A percentile compares a stretch with the other conserved stretches of the same genome.
Evolutionary conservation across 306 rosid species (phyloP).

Genomic region (Corylus avellana): DNA sequence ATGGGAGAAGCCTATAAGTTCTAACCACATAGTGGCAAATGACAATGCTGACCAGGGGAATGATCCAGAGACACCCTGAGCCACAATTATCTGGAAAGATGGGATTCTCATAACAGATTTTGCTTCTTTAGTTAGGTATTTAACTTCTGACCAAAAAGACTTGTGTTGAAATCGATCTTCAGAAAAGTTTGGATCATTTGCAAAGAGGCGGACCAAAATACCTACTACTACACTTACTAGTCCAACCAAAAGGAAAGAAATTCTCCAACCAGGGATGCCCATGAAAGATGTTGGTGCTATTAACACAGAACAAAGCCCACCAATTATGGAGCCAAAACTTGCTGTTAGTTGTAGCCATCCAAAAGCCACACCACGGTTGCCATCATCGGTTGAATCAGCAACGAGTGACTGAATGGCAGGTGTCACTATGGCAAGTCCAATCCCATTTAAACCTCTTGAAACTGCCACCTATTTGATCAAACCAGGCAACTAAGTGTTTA

Average conservation of each 20-base stretch:
- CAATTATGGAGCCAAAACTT: slow-evolving; percentile 69
- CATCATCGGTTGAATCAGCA: slow-evolving; percentile 78
- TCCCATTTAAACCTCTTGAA: slow-evolving; percentile 89
- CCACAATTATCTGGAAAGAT: slow-evolving; percentile 84
- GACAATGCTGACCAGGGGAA: slow-evolving; percentile 84
- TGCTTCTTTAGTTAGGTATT: slow-evolving; percentile 57
- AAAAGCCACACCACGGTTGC: slow-evolving; percentile 75
- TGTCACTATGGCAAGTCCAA: slow-evolving; percentile 80
- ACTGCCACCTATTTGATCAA: slow-evolving; percentile 62
- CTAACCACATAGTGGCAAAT: slow-evolving; percentile 84
- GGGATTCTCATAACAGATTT: slow-evolving; percentile 64
- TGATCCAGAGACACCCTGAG: slow-evolving; percentile 90
- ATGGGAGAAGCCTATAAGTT: slow-evolving; percentile 87
- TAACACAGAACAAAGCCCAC: slow-evolving; percentile 67
- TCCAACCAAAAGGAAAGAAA: slow-evolving; percentile 76
- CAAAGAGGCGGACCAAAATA: slow-evolving; percentile 54
- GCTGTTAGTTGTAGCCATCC: slow-evolving; percentile 79
- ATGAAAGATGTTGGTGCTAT: slow-evolving; percentile 62
- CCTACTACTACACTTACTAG: slow-evolving; percentile 73
- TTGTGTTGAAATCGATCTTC: slow-evolving; percentile 25
- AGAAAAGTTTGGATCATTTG: slow-evolving; percentile 65
- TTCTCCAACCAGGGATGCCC: slow-evolving; percentile 92
- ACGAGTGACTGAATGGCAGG: slow-evolving; percentile 83
- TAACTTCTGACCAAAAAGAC: slow-evolving; percentile 47
- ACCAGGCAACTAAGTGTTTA: slow-evolving; percentile 8